Percentiles rank a stretch among this genome's conserved stretches.
Evolutionary conservation across 129 eudicot genomes (phyloP).

Genomic region (Lonicera japonica): DNA sequence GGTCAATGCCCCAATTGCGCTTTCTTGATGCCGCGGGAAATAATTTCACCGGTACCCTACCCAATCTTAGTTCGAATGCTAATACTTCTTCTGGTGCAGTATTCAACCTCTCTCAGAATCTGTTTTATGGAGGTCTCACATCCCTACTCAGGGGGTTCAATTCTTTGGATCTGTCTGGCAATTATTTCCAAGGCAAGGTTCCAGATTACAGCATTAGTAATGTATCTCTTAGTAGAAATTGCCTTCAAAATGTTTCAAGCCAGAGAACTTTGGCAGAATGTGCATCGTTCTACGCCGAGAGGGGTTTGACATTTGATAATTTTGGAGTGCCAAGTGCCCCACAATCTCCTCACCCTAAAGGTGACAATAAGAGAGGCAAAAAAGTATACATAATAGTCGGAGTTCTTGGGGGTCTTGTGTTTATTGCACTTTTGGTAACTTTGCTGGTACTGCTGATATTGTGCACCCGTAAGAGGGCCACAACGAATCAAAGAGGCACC

Average conservation of each 20-base stretch:
- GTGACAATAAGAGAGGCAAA: slow-evolving; percentile 36
- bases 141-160: slow-evolving; percentile 44
- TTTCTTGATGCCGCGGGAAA: slow-evolving; percentile 63
- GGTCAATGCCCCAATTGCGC: slow-evolving; percentile 60
- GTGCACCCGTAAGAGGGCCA: slow-evolving; percentile 44
- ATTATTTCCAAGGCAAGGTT: slow-evolving; percentile 77
- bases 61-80: slow-evolving; percentile 26
- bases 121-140: slow-evolving; percentile 58
- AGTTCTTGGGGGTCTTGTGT: slow-evolving; percentile 63
- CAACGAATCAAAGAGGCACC: slow-evolving; percentile 41
- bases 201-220: slow-evolving; percentile 34
- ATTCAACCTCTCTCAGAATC: slow-evolving; percentile 63
- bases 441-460: slow-evolving; percentile 30
- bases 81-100: slow-evolving; percentile 34
- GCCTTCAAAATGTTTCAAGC: slow-evolving; percentile 37
- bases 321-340: slow-evolving; percentile 46
- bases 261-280: slow-evolving; percentile 43
- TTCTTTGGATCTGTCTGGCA: slow-evolving; percentile 57
- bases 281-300: slow-evolving; percentile 41
- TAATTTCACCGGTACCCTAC: slow-evolving; percentile 64
- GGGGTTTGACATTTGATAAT: slow-evolving; percentile 44
- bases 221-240: slow-evolving; percentile 34
- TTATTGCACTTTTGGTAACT: slow-evolving; percentile 26
- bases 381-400: slow-evolving; percentile 52
- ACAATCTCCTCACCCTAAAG: slow-evolving; percentile 27